phyloP scores from a whole-genome alignment of 116 monocot genomes.

The Dioscorea cayenensis region DNA sequence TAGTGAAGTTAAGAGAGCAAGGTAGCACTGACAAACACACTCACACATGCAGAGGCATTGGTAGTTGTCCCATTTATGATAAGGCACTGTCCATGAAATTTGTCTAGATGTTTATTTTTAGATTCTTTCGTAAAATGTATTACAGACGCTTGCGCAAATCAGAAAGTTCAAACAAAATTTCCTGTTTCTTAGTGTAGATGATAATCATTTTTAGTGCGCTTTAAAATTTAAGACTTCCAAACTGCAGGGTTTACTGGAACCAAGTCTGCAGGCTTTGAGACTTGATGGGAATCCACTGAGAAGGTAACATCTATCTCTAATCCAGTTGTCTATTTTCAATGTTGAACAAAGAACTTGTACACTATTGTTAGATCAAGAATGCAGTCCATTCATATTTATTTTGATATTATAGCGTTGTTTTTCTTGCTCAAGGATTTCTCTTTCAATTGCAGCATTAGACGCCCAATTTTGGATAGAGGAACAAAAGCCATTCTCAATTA shows the following conservation, averaged over 20 bases:
- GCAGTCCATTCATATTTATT: too few species aligned
- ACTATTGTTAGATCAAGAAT: too few species aligned
- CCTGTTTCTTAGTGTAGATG: neutral
- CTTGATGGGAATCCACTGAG: constrained; percentile 83
- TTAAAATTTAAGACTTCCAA: neutral
- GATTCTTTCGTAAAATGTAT: neutral
- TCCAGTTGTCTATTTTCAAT: neutral
- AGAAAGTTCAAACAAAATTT: neutral
- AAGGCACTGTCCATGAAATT: neutral
- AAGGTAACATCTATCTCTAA: constrained; percentile 37
- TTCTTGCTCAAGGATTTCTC: neutral
- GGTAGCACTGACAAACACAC: too few species aligned
- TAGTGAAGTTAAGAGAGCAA: too few species aligned
- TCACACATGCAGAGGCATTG: too few species aligned
- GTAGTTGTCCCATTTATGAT: too few species aligned
- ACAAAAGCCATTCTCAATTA: constrained; percentile 86
- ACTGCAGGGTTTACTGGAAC: constrained; percentile 74
- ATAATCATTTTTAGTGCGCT: neutral
- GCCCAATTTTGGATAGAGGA: constrained; percentile 73
- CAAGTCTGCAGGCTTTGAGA: constrained; percentile 64
- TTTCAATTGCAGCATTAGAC: constrained; percentile 59
- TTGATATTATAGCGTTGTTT: too few species aligned
- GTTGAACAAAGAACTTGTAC: too few species aligned
- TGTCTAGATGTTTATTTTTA: neutral
- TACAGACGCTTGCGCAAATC: neutral